Conservation (phyloP, 352 stramenopile species). For the Phytopythium aichiense region DNA sequence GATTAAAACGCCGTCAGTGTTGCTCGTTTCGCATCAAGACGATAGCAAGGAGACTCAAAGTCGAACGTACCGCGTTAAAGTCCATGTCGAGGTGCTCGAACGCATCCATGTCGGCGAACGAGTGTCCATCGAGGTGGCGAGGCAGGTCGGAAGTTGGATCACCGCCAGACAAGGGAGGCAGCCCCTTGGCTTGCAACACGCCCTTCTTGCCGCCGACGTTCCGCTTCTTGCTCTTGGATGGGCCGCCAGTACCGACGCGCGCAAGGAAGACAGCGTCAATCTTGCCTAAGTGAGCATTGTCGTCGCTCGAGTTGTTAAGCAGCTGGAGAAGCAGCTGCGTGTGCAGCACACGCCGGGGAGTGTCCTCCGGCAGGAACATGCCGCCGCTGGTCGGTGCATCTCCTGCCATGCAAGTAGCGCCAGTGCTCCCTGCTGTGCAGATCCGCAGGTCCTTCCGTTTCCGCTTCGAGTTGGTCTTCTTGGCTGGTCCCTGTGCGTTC, state of each 20-base stretch:
- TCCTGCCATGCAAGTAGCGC: conserved; percentile 1
- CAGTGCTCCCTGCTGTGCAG: conserved; percentile 41
- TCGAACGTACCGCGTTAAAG: conserved; percentile 62
- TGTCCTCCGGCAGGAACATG: conserved; percentile 73
- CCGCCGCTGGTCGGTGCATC: conserved; percentile 34
- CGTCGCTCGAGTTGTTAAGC: conserved; percentile 47
- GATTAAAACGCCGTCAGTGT: neutral
- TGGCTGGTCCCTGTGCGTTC: conserved; percentile 21
- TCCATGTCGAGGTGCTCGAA: conserved; percentile 86
- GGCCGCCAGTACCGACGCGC: conserved; percentile 14
- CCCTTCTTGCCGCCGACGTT: conserved; percentile 22
- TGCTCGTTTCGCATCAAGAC: neutral
- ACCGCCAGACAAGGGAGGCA: neutral
- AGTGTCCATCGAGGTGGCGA: conserved; percentile 9
- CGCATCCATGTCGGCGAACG: conserved; percentile 54
- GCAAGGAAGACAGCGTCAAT: conserved; percentile 7
- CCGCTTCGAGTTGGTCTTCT: conserved; percentile 68
- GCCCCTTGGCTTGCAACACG: neutral
- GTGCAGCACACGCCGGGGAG: conserved; percentile 65
- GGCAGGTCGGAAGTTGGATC: conserved; percentile 3
- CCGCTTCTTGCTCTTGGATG: conserved; percentile 63
- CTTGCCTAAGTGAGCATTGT: conserved; percentile 15
- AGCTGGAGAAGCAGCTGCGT: conserved; percentile 80
- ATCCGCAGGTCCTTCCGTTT: conserved; percentile 85
- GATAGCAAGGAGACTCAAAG: neutral